Evolutionary conservation across 306 rosid genomes (phyloP).

Genomic region (Sophora flavescens): DNA sequence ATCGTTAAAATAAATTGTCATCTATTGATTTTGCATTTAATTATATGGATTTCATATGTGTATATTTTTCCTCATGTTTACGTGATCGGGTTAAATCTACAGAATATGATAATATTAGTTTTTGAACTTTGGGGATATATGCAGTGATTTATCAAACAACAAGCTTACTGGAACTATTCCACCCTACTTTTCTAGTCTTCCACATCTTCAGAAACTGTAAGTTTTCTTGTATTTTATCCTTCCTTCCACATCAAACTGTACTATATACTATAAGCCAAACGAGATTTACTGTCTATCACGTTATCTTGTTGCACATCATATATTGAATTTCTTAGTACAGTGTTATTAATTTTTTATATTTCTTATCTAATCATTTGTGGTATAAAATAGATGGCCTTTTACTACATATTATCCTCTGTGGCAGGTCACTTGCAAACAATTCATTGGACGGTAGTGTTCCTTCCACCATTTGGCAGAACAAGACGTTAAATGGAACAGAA

Average conservation of each 20-base stretch:
- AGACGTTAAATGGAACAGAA: constrained; percentile 50
- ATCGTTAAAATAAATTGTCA: constrained; percentile 36
- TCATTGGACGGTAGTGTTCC: constrained; percentile 67
- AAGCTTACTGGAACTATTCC: constrained; percentile 76
- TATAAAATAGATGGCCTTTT: constrained; percentile 29
- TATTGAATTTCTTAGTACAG: constrained; percentile 28
- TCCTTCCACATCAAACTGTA: constrained; percentile 21
- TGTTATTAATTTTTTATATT: background rate
- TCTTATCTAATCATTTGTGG: constrained; percentile 32
- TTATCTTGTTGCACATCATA: constrained; percentile 9
- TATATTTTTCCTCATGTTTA: constrained; percentile 1
- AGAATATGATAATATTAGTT: constrained; percentile 14
- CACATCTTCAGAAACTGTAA: constrained; percentile 79
- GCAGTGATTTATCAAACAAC: constrained; percentile 87
- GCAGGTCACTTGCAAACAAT: constrained; percentile 93
- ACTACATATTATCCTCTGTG: constrained; percentile 41
- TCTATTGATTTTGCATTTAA: constrained; percentile 19
- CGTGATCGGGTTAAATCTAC: background rate
- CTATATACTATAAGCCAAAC: constrained; percentile 14
- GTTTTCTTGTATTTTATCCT: constrained; percentile 40
- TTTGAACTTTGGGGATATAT: constrained; percentile 33
- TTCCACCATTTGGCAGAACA: constrained; percentile 74
- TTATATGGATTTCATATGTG: constrained; percentile 32
- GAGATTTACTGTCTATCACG: constrained; percentile 8
- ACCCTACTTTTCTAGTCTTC: constrained; percentile 62